phyloP scores from a whole-genome alignment of 1,284 basidiomycete genomes.

The Trichosporon coremiiforme region DNA sequence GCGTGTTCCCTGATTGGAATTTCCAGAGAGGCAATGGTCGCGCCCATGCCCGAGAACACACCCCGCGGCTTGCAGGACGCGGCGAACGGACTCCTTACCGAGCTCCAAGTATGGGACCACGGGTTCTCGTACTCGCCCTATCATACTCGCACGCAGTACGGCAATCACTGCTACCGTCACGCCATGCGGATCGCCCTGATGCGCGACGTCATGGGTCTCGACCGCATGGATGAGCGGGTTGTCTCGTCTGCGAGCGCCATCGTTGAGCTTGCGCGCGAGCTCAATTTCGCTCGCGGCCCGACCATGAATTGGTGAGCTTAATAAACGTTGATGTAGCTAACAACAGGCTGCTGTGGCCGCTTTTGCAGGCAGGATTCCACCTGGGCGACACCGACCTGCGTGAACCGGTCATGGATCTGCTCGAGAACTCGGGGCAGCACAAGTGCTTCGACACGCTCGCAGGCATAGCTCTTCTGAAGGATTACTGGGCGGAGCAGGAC shows the following conservation, averaged over 20 bases:
- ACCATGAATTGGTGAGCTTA: constrained; percentile 45
- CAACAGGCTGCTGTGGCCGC: constrained; percentile 52
- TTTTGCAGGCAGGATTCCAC: constrained; percentile 49
- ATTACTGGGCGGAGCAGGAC: constrained; percentile 39
- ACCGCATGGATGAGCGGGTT: constrained; percentile 41
- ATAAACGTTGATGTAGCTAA: background rate
- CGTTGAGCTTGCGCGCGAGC: constrained; percentile 47
- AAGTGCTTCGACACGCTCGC: constrained; percentile 49
- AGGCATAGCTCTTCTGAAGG: constrained; percentile 35
- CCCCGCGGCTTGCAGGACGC: constrained; percentile 35
- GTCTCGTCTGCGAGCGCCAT: constrained; percentile 40
- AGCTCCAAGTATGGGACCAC: constrained; percentile 47
- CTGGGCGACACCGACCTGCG: constrained; percentile 42
- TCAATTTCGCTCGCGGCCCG: constrained; percentile 33
- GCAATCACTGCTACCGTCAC: constrained; percentile 50
- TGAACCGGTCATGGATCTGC: constrained; percentile 38
- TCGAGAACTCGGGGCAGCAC: constrained; percentile 46
- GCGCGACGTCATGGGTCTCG: constrained; percentile 45
- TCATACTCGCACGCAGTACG: constrained; percentile 49
- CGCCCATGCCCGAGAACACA: constrained; percentile 18
- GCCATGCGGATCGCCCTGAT: constrained; percentile 46
- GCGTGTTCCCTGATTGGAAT: constrained; percentile 41
- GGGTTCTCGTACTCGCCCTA: constrained; percentile 46
- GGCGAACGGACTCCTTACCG: constrained; percentile 44
- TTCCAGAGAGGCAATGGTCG: constrained; percentile 28